These are phyloP conservation scores for Vitis amurensis DNA, from an alignment of 164 flowering plant genomes.

Conservation along the genomic window DNA sequence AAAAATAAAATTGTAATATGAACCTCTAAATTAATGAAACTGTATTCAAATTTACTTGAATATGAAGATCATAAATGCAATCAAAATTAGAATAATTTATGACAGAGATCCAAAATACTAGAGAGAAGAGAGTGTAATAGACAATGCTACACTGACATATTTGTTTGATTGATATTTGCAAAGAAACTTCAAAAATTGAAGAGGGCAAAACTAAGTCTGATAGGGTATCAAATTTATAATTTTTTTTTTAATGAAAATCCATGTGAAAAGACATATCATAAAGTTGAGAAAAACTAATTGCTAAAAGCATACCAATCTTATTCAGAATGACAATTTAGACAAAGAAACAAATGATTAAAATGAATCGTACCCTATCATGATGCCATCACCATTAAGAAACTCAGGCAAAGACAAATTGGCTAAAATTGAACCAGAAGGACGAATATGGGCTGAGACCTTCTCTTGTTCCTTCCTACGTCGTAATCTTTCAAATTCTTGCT, in stretches of 20 bases:
- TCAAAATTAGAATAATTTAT: too few species aligned
- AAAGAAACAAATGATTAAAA: background rate
- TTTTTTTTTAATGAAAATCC: background rate
- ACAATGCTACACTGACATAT: too few species aligned
- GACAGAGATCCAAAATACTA: too few species aligned
- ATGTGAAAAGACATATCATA: background rate
- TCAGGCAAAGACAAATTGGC: conserved; percentile 79
- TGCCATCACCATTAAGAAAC: conserved; percentile 68
- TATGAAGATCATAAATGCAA: too few species aligned
- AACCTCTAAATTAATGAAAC: too few species aligned
- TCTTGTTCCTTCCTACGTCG: conserved; percentile 60
- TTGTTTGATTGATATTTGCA: too few species aligned
- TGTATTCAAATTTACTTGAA: too few species aligned
- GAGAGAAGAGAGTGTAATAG: too few species aligned
- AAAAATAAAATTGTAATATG: too few species aligned
- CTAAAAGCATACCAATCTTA: background rate
- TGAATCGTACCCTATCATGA: conserved; percentile 70
- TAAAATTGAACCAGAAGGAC: conserved; percentile 71
- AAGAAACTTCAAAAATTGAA: too few species aligned
- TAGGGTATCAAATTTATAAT: too few species aligned
- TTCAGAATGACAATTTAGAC: background rate
- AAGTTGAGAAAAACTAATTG: background rate
- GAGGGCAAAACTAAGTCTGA: too few species aligned
- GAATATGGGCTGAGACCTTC: conserved; percentile 57
- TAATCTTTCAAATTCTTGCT: conserved; percentile 81